Base-by-base conservation (phyloP, 306 rosid genomes). In the Erythrophleum fordii region DNA sequence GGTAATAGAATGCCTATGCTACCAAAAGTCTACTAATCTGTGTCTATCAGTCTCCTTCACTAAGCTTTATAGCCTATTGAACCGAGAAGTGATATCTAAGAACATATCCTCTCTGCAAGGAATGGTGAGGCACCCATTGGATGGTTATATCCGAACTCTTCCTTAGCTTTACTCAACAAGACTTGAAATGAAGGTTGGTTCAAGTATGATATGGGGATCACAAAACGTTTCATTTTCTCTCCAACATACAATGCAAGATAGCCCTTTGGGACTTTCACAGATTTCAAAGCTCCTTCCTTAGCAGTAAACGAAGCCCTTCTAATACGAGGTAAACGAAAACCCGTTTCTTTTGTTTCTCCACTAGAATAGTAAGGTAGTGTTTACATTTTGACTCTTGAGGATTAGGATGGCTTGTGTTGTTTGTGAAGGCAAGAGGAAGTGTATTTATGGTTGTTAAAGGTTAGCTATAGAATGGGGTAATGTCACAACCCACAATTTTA, bases 201-300 rank as follows among this genome's bases (percentile, higher is more conserved):
- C 81, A 89, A 53, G 49, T 29, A 81, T 41, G 92, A 78, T 48
- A 89, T 14, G 0, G 93, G 93, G 77, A 87, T 81, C 13, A 80
- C n/a, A 71, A 44, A 75, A 87, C 88, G 70, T 85, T 78, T 86
- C 81, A 45, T 81, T 31, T 84, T 46, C 72, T 87, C 88, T 72
- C 90, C 91, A 31, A 80, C 92, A 26, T 89, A 90, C 0, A 88
- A 88, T 1, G 84, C 82, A 41, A 85, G 74, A 42, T 69, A 77
- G 1, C 92, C 89, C 72, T 86, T 90, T 68, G 89, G 91, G 28
- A 87, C 81, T 45, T 84, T 65, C 20, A 14, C 60, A 11, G 37
- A 72, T 60, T 45, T 76, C 49, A 83, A 83, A 67, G 72, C 18
- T 67, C 72, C 69, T 72, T 86, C 34, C 67, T 69, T 67, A 14